Percentiles rank a stretch among this genome's conserved stretches.
Conservation (phyloP, 768 basidiomycete genomes). For the Tylopilus rubrobrunneus region DNA sequence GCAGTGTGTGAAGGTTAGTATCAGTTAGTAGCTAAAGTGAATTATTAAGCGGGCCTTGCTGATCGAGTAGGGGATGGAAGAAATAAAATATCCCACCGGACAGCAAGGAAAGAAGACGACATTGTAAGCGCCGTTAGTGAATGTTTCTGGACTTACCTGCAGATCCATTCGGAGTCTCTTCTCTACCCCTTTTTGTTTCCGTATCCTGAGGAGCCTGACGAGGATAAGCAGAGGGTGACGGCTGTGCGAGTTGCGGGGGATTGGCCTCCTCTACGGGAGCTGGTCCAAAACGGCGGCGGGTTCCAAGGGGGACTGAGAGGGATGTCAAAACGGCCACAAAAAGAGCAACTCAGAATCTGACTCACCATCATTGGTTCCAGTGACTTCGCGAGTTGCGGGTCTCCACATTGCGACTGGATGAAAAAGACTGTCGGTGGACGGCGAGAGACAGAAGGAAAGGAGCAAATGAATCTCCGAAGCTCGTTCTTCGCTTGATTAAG, state of each 20-base stretch:
- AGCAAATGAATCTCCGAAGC: conserved; percentile 34
- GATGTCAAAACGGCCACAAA: conserved; percentile 13
- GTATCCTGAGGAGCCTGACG: conserved; percentile 55
- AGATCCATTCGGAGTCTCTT: conserved; percentile 64
- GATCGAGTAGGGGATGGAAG: conserved; percentile 25
- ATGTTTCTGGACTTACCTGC: conserved; percentile 64
- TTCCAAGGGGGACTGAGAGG: conserved; percentile 69
- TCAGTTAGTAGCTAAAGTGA: conserved; percentile 37
- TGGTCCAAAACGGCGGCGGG: conserved; percentile 88
- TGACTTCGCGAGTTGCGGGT: conserved; percentile 84
- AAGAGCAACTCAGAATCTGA: conserved; percentile 9
- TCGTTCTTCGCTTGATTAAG: conserved; percentile 12
- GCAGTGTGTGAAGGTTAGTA: conserved; percentile 55
- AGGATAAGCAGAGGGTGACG: conserved; percentile 83
- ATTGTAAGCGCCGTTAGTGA: conserved; percentile 36
- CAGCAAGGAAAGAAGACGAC: conserved; percentile 36
- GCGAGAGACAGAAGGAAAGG: conserved; percentile 19
- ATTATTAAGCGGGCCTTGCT: conserved; percentile 30
- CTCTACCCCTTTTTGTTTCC: conserved; percentile 61
- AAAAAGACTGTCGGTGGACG: conserved; percentile 19
- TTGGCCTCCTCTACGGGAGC: conserved; percentile 77
- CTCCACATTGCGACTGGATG: conserved; percentile 69
- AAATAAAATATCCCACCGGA: conserved; percentile 27
- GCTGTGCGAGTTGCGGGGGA: conserved; percentile 82
- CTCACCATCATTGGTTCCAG: conserved; percentile 90